Percentiles rank a stretch among this genome's conserved stretches.
phyloP scores from a whole-genome alignment of 148 eudicot genomes.

The Silene conica region DNA sequence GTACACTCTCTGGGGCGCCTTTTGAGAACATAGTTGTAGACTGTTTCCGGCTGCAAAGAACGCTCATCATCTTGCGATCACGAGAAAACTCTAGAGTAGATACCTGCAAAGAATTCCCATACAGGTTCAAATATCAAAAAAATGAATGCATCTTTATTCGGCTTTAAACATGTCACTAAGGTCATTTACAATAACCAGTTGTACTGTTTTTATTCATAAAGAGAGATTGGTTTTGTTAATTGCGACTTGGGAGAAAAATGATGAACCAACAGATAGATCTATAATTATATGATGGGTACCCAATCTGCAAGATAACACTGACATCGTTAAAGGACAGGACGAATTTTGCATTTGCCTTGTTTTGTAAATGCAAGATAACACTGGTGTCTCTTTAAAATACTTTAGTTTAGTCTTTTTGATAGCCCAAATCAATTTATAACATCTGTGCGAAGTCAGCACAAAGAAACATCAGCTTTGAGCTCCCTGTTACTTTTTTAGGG shows the following conservation, averaged over 20 bases:
- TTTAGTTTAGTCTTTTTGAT: background rate
- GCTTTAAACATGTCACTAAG: background rate
- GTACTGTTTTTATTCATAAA: background rate
- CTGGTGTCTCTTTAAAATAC: background rate
- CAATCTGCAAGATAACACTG: background rate
- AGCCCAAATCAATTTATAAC: background rate
- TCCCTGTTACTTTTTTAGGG: background rate
- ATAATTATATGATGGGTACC: background rate
- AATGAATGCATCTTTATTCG: background rate
- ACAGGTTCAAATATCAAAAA: background rate
- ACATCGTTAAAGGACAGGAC: background rate
- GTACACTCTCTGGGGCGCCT: slow-evolving; percentile 98
- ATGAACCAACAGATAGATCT: background rate
- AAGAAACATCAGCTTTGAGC: background rate
- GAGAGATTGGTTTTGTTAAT: background rate
- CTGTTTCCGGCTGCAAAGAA: slow-evolving; percentile 89
- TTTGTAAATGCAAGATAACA: too few relatives aligned
- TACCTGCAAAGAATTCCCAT: slow-evolving; percentile 43
- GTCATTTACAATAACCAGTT: background rate
- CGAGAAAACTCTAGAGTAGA: slow-evolving; percentile 91
- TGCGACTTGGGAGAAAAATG: background rate
- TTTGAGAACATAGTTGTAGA: slow-evolving; percentile 86
- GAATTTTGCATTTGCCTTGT: background rate
- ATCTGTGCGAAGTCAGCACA: background rate
- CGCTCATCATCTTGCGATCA: slow-evolving; percentile 99